Conservation (phyloP, 1,139 yeast species). For the Candida mesenterica region DNA sequence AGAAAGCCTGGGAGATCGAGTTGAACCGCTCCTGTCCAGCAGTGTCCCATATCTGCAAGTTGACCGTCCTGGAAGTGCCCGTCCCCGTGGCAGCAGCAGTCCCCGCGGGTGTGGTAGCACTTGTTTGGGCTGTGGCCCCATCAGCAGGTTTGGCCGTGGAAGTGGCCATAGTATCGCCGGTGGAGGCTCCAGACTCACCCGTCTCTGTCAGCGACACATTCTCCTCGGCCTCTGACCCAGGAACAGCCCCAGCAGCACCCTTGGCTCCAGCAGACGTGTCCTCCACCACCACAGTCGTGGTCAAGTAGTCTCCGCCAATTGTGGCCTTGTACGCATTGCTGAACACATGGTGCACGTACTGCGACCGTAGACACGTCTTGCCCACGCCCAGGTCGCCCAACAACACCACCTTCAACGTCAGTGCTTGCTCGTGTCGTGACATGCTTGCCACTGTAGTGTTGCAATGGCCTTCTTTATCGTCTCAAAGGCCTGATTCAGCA, state of each 20-base stretch:
- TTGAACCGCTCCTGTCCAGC: conserved; percentile 68
- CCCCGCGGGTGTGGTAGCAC: too few species aligned
- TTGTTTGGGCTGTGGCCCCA: conserved; percentile 5
- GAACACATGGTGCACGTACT: conserved; percentile 57
- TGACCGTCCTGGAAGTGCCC: too few species aligned
- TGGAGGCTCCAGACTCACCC: too few species aligned
- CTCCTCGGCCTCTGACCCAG: too few species aligned
- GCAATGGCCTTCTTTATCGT: too few species aligned
- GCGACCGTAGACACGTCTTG: conserved; percentile 58
- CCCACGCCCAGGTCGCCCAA: conserved; percentile 66
- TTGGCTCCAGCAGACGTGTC: neutral
- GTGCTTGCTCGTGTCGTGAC: conserved; percentile 13
- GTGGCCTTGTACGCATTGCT: conserved; percentile 61
- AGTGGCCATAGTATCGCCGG: neutral
- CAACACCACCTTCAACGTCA: conserved; percentile 51
- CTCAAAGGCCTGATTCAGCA: too few species aligned
- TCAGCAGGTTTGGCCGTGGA: neutral
- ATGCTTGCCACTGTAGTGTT: neutral
- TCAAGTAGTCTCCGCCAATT: conserved; percentile 60
- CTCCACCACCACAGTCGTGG: conserved; percentile 35
- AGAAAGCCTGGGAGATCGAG: conserved; percentile 57
- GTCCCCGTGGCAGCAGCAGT: too few species aligned
- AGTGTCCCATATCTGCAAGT: conserved; percentile 63
- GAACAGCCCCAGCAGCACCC: neutral
- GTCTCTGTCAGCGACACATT: too few species aligned